Evolutionary conservation across 176 grass and related monocot species (phyloP).

Genomic region (Oryza australiensis): DNA sequence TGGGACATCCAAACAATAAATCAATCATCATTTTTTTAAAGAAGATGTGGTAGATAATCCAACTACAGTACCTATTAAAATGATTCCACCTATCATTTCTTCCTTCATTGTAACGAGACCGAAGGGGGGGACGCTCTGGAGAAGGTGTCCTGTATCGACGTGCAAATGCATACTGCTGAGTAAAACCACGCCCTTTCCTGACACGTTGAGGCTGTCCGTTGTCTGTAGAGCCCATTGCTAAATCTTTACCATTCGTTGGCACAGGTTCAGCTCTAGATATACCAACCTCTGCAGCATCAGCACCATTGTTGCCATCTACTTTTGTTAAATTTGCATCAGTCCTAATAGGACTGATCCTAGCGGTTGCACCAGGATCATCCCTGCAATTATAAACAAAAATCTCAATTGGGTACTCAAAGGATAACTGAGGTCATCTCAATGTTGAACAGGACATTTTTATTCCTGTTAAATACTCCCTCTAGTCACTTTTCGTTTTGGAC

Average conservation of each 20-base stretch:
- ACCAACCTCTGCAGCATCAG: slow-evolving; percentile 34
- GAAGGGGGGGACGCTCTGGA: slow-evolving; percentile 57
- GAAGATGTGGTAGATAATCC: not conserved
- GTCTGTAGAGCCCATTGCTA: slow-evolving; percentile 30
- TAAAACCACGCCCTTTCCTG: slow-evolving; percentile 87
- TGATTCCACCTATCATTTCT: slow-evolving; percentile 55
- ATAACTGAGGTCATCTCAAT: slow-evolving; percentile 19
- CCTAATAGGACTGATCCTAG: slow-evolving; percentile 18
- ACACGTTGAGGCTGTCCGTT: slow-evolving; percentile 54
- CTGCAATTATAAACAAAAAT: slow-evolving; percentile 39
- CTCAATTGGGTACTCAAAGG: not conserved
- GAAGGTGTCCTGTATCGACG: slow-evolving; percentile 74
- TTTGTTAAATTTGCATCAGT: slow-evolving; percentile 22
- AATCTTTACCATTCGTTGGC: slow-evolving; percentile 43
- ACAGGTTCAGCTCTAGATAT: slow-evolving; percentile 42
- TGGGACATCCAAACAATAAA: slow-evolving; percentile 7
- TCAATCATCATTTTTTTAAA: not conserved
- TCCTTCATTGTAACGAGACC: slow-evolving; percentile 52
- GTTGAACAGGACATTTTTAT: slow-evolving; percentile 7
- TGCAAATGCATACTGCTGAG: slow-evolving; percentile 62
- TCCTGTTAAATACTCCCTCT: not conserved
- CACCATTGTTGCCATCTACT: slow-evolving; percentile 19
- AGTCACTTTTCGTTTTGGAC: too few relatives aligned
- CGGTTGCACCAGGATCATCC: slow-evolving; percentile 33
- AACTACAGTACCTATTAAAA: slow-evolving; percentile 58